These are phyloP conservation scores for Skeletonema tropicum DNA, from an alignment of 108 stramenopile species.

Conservation along the genomic window DNA sequence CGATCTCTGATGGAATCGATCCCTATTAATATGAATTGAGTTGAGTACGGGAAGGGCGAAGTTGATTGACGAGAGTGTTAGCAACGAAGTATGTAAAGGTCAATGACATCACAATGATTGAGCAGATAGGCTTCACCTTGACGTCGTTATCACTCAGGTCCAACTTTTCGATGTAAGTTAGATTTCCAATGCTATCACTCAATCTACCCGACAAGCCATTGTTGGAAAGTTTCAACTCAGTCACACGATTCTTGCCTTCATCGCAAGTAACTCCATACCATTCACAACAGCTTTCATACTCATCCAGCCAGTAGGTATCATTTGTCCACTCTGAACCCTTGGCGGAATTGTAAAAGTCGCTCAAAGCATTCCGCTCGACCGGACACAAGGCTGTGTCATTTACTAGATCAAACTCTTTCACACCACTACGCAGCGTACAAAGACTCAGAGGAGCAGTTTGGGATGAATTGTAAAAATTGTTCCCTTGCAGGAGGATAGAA, in stretches of 20 bases:
- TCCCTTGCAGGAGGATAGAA: background rate
- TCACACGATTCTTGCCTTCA: background rate
- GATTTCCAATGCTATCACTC: slow-evolving; percentile 45
- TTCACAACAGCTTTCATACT: background rate
- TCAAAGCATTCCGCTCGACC: background rate
- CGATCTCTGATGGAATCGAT: slow-evolving; percentile 59
- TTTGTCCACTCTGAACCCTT: slow-evolving; percentile 5
- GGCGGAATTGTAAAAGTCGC: background rate
- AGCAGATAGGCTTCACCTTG: background rate
- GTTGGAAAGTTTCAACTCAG: slow-evolving; percentile 14
- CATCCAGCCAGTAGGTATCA: background rate
- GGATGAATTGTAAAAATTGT: no score
- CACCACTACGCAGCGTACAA: background rate
- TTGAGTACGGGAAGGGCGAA: background rate
- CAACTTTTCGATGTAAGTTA: slow-evolving; percentile 51
- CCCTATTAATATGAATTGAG: slow-evolving; percentile 32
- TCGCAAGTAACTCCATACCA: slow-evolving; percentile 11
- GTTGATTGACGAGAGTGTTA: background rate
- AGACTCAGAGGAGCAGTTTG: background rate
- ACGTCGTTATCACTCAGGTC: slow-evolving; percentile 58
- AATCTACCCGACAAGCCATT: slow-evolving; percentile 52
- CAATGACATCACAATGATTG: background rate
- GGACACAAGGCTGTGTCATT: background rate
- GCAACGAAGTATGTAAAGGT: background rate
- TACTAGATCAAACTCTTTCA: slow-evolving; percentile 9